A percentile compares a stretch with the other conserved stretches of the same genome.
These are phyloP conservation scores for Epichloe aotearoae DNA, from an alignment of 2,329 filamentous ascomycete species.

Conservation along the genomic window DNA sequence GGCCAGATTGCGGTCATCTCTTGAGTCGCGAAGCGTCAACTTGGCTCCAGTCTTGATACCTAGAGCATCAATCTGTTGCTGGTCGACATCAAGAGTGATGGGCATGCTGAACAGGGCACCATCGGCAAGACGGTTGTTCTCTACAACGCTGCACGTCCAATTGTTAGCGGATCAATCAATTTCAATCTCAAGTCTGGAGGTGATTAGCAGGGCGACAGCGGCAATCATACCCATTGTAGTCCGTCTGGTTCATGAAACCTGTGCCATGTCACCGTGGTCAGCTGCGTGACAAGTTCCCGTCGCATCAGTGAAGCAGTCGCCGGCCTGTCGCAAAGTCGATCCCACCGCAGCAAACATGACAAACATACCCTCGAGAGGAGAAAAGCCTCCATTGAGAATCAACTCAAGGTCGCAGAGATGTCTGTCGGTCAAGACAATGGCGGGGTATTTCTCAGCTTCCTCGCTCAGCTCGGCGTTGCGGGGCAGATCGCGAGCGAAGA, in stretches of 20 bases:
- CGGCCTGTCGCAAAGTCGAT: background rate
- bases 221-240: conserved; percentile 73
- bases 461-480: conserved; percentile 64
- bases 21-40: conserved; percentile 83
- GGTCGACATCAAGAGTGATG: conserved; percentile 78
- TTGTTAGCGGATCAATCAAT: background rate
- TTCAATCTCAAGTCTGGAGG: background rate
- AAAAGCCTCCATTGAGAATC: conserved; percentile 96
- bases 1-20: conserved; percentile 90
- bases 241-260: conserved; percentile 96
- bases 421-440: conserved; percentile 75
- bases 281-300: background rate
- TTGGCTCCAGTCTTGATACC: conserved; percentile 69
- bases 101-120: conserved; percentile 93
- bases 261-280: conserved; percentile 8
- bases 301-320: background rate
- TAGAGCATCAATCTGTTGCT: conserved; percentile 59
- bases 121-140: conserved; percentile 71
- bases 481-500: conserved; percentile 82
- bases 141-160: conserved; percentile 56
- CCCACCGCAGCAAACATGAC: conserved; percentile 18
- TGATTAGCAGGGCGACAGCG: background rate
- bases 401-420: conserved; percentile 97
- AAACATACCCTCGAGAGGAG: conserved; percentile 78
- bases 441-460: conserved; percentile 73